Evolutionary conservation across 176 grass and related monocot genomes (phyloP), one percentile per base, ranked within the genome.

Genomic region (Pontederia crassipes): DNA sequence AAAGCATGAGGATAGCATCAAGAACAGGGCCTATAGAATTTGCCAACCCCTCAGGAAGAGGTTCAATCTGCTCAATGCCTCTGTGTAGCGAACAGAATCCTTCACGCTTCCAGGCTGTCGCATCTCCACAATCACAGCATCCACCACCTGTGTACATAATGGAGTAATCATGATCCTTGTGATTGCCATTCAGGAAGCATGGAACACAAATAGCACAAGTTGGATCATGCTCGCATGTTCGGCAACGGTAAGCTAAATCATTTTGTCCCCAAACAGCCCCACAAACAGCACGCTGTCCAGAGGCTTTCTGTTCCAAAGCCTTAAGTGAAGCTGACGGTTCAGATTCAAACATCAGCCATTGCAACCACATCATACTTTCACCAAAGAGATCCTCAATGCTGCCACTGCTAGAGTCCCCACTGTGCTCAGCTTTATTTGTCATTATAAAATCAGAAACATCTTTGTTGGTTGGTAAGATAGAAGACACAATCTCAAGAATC

Each of bases 141-240:
- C 94, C 94, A 63, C 88, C 94, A 35, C 79, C 84, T 50, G 94
- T 93, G 49, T 93, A 93, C 67, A 93, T 93, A 64, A 98, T 98
- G 59, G 79, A 86, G 70, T 93, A 98, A 77, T 98, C 94, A 77
- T 98, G 94, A 48, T 90, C 88, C 49, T 77, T 78, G 73, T 98
- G 94, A 53, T 83, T 58, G 12, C 88, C 94, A 48, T 98, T 92
- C 84, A 83, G 84, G 62, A 98, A 98, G 71, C 94, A 98, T 2
- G 84, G 79, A 52, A 98, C 88, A 32, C 94, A 98, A 12, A 98
- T 93, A 5, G 88, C 88, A 68, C 94, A 98, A 0, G 94, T 98
- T 63, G 76, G 66, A 28, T 98, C 94, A 66, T 78, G 78, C 67
- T 98, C 94, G 11, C 94, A 98, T 29, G 94, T 98, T 32, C 85